Evolutionary conservation across 73 alveolate species (phyloP).

Genomic region (Tetrahymena borealis): DNA sequence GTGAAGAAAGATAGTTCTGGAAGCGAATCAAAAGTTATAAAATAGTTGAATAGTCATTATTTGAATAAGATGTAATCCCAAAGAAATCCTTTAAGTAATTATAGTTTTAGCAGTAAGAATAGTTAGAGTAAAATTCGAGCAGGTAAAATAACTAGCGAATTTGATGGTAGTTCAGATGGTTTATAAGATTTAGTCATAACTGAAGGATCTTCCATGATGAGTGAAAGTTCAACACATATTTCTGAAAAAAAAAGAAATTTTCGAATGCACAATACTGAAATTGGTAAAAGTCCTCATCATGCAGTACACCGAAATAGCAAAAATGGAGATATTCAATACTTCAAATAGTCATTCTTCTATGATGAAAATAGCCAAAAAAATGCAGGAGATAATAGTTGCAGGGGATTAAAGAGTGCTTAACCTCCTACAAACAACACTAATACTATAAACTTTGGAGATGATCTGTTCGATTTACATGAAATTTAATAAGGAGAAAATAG

Average conservation of each 20-base stretch:
- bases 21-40: background rate
- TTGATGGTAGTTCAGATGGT: background rate
- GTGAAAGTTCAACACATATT: background rate
- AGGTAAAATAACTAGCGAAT: background rate
- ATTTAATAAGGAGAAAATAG: background rate
- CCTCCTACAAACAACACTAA: background rate
- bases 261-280: background rate
- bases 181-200: background rate
- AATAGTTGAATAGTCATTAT: background rate
- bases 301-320: background rate
- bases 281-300: background rate
- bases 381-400: background rate
- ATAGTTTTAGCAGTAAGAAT: background rate
- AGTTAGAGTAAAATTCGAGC: background rate
- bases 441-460: background rate
- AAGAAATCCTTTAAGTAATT: background rate
- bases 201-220: background rate
- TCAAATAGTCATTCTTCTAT: background rate
- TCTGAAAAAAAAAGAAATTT: background rate
- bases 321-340: background rate
- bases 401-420: background rate
- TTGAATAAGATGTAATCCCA: background rate
- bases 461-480: background rate
- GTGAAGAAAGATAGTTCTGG: background rate
- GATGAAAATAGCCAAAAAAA: background rate